phyloP scores from a whole-genome alignment of 352 stramenopile genomes.

The Phytopythium montanum region DNA sequence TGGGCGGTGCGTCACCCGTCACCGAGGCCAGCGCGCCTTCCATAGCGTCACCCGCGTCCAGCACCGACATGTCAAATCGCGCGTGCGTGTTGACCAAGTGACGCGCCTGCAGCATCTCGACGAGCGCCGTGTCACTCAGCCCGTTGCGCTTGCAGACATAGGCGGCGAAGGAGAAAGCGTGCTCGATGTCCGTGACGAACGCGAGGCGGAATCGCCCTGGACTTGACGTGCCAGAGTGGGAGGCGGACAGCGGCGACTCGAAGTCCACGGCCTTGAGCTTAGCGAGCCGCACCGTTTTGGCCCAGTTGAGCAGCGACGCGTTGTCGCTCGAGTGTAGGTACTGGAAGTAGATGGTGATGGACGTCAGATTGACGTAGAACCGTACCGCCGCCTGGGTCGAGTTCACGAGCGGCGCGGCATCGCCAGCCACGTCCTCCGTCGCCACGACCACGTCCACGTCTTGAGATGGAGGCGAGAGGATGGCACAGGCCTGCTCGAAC shows the following conservation, averaged over 20 bases:
- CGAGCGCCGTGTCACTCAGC: slow-evolving; percentile 75
- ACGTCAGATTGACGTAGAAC: slow-evolving; percentile 87
- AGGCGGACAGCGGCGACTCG: not conserved
- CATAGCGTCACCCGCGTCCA: slow-evolving; percentile 8
- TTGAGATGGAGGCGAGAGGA: slow-evolving; percentile 64
- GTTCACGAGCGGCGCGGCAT: slow-evolving; percentile 20
- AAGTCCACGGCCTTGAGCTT: slow-evolving; percentile 15
- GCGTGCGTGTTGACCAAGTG: slow-evolving; percentile 78
- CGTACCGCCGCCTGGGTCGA: slow-evolving; percentile 46
- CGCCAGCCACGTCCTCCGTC: slow-evolving; percentile 12
- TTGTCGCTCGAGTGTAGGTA: slow-evolving; percentile 71
- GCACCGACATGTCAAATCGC: slow-evolving; percentile 42
- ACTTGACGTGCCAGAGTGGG: not conserved
- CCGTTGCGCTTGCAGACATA: slow-evolving; percentile 85
- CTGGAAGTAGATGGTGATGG: slow-evolving; percentile 81
- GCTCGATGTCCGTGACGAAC: slow-evolving; percentile 75
- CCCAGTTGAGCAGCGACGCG: slow-evolving; percentile 58
- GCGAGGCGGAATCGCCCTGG: slow-evolving; percentile 25
- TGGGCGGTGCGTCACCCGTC: slow-evolving; percentile 5
- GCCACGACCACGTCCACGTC: slow-evolving; percentile 41
- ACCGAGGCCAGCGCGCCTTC: not conserved
- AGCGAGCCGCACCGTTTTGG: slow-evolving; percentile 18
- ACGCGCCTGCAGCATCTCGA: slow-evolving; percentile 83
- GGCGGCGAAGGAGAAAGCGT: slow-evolving; percentile 74
- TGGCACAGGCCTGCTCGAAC: slow-evolving; percentile 74